Conservation (phyloP, 768 basidiomycete species). For the Mycena pura region DNA sequence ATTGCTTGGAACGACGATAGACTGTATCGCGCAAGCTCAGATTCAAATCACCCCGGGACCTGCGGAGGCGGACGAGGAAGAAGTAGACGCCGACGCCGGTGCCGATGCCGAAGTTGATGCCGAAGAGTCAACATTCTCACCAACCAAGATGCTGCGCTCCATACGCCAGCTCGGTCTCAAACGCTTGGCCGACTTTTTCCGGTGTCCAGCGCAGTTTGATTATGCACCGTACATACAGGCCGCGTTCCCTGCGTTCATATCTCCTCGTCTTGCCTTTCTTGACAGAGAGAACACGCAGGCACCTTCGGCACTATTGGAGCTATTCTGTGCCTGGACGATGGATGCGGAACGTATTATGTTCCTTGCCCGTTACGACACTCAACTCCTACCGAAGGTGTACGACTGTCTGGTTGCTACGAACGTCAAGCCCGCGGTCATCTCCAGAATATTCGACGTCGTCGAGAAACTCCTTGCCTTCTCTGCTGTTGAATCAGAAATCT, state of each 20-base stretch:
- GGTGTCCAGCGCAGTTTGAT: conserved; percentile 73
- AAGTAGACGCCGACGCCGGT: conserved; percentile 41
- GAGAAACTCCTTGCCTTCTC: conserved; percentile 70
- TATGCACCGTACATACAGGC: conserved; percentile 72
- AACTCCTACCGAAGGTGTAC: conserved; percentile 78
- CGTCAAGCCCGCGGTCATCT: conserved; percentile 86
- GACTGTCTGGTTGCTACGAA: conserved; percentile 81
- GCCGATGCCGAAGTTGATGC: conserved; percentile 43
- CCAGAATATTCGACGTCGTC: conserved; percentile 84
- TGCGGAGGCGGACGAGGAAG: conserved; percentile 46
- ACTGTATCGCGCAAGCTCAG: conserved; percentile 72
- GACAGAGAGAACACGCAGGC: conserved; percentile 90
- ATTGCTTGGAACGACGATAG: conserved; percentile 72
- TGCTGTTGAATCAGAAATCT: conserved; percentile 53
- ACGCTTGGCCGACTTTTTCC: conserved; percentile 89
- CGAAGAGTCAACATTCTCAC: conserved; percentile 35
- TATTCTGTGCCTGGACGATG: conserved; percentile 81
- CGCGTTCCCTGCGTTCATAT: conserved; percentile 76
- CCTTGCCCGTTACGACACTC: conserved; percentile 72
- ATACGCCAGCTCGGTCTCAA: conserved; percentile 87
- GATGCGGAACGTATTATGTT: conserved; percentile 62
- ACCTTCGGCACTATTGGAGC: conserved; percentile 86
- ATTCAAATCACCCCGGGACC: conserved; percentile 48
- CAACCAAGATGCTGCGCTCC: conserved; percentile 57
- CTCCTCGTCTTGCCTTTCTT: conserved; percentile 78